Percentiles rank a stretch among this genome's conserved stretches.
Evolutionary conservation across 2,329 filamentous ascomycete genomes (phyloP).

Genomic region (Macrophomina phaseolina): DNA sequence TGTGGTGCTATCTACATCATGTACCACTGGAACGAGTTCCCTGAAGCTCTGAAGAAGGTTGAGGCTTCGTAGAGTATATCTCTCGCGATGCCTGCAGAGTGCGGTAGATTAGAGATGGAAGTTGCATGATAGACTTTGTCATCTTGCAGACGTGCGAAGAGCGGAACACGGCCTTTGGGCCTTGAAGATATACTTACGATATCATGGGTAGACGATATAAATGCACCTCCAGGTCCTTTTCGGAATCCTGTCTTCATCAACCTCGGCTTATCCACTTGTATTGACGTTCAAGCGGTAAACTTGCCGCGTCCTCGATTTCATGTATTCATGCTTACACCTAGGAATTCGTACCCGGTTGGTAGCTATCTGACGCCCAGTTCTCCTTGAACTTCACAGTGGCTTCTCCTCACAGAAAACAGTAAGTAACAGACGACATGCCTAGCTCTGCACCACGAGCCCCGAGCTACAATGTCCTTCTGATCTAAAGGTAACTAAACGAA

Average conservation of each 20-base stretch:
- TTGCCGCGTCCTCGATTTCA: too few species aligned
- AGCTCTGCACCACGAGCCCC: too few species aligned
- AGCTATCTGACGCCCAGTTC: too few species aligned
- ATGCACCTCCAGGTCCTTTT: not conserved
- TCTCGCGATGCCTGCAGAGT: not conserved
- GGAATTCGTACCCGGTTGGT: too few species aligned
- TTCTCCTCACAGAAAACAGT: too few species aligned
- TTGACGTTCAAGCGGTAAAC: too few species aligned
- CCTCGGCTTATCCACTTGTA: too few species aligned
- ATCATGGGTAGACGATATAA: conserved; percentile 21
- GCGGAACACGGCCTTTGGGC: conserved; percentile 9
- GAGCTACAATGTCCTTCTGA: too few species aligned
- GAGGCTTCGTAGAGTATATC: conserved; percentile 38
- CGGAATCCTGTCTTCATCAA: not conserved
- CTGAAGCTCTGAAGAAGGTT: conserved; percentile 55
- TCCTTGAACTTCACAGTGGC: too few species aligned
- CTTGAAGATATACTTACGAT: conserved; percentile 7
- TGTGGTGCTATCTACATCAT: conserved; percentile 56
- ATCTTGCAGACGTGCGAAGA: conserved; percentile 8
- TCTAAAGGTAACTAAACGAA: too few species aligned
- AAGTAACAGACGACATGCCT: too few species aligned
- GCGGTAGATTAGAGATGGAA: conserved; percentile 24
- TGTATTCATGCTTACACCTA: too few species aligned
- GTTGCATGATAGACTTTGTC: conserved; percentile 19
- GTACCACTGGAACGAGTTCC: conserved; percentile 60